Conservation (phyloP, 2,329 filamentous ascomycete species). For the Sporothrix pallida region DNA sequence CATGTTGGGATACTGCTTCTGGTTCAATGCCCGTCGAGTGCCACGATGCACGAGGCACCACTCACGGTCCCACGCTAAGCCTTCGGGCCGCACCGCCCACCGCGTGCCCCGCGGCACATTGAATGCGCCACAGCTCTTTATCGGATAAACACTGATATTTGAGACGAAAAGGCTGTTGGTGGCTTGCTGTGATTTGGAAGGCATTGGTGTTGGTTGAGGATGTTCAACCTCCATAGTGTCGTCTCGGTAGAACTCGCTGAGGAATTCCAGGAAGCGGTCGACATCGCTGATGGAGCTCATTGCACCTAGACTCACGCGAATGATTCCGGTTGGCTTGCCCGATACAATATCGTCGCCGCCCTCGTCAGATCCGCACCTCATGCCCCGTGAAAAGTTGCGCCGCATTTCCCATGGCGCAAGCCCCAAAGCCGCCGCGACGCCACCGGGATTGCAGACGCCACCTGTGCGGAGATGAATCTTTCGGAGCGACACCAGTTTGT, state of each 20-base stretch:
- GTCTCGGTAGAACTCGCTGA: slow-evolving; percentile 69
- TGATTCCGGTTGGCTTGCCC: slow-evolving; percentile 85
- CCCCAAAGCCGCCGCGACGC: slow-evolving; percentile 73
- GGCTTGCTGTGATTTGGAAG: background rate
- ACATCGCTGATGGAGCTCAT: slow-evolving; percentile 85
- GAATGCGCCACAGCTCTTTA: slow-evolving; percentile 91
- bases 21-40: slow-evolving; percentile 81
- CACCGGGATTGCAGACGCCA: slow-evolving; percentile 89
- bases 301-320: slow-evolving; percentile 84
- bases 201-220: background rate
- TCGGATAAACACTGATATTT: slow-evolving; percentile 78
- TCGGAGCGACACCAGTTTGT: slow-evolving; percentile 80
- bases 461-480: slow-evolving; percentile 86
- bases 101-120: slow-evolving; percentile 63
- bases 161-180: slow-evolving; percentile 27
- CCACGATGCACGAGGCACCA: slow-evolving; percentile 93
- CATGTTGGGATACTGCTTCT: slow-evolving; percentile 90
- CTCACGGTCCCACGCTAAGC: slow-evolving; percentile 91
- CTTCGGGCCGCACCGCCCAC: slow-evolving; percentile 83
- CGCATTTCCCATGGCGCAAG: slow-evolving; percentile 82
- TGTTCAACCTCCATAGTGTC: background rate
- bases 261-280: slow-evolving; percentile 70
- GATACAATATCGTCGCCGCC: slow-evolving; percentile 77
- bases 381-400: slow-evolving; percentile 81
- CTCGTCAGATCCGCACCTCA: slow-evolving; percentile 81